These are phyloP conservation scores for Cyberlindnera maritima DNA, from an alignment of 805 yeast genomes.

Conservation along the genomic window DNA sequence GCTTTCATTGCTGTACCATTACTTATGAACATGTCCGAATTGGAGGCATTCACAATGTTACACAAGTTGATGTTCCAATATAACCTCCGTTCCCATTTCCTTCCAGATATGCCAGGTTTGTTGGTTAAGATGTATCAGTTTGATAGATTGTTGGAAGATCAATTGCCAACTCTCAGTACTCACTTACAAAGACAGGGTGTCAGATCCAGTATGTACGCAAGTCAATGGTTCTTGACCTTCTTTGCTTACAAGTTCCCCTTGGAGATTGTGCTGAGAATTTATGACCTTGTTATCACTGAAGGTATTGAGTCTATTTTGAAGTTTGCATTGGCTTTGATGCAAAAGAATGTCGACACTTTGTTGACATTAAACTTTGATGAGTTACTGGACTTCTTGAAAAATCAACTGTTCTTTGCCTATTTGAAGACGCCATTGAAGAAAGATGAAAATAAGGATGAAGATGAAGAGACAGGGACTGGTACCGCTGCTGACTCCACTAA, in stretches of 20 bases:
- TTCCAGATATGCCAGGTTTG: constrained; percentile 93
- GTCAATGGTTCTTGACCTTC: constrained; percentile 95
- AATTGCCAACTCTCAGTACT: constrained; percentile 64
- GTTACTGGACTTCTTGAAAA: constrained; percentile 74
- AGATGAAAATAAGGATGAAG: constrained; percentile 34
- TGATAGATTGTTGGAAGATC: constrained; percentile 80
- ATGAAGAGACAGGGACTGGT: constrained; percentile 18
- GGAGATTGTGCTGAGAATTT: constrained; percentile 81
- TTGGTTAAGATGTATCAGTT: constrained; percentile 84
- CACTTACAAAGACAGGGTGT: constrained; percentile 87
- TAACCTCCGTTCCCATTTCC: constrained; percentile 70
- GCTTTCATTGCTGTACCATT: constrained; percentile 88
- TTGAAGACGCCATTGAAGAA: constrained; percentile 29
- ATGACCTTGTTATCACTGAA: constrained; percentile 85
- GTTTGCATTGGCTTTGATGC: constrained; percentile 79
- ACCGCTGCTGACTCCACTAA: constrained; percentile 5
- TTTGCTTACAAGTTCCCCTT: constrained; percentile 95
- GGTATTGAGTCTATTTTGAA: constrained; percentile 85
- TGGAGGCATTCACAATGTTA: constrained; percentile 81
- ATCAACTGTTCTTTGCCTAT: constrained; percentile 71
- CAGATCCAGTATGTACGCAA: constrained; percentile 91
- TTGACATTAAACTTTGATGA: constrained; percentile 70
- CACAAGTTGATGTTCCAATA: constrained; percentile 83
- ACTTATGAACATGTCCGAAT: constrained; percentile 73
- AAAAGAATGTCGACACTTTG: constrained; percentile 59